Percentiles rank a stretch among this genome's conserved stretches.
Evolutionary conservation across 2,329 filamentous ascomycete genomes (phyloP).

Genomic region (Aspergillus awamori): DNA sequence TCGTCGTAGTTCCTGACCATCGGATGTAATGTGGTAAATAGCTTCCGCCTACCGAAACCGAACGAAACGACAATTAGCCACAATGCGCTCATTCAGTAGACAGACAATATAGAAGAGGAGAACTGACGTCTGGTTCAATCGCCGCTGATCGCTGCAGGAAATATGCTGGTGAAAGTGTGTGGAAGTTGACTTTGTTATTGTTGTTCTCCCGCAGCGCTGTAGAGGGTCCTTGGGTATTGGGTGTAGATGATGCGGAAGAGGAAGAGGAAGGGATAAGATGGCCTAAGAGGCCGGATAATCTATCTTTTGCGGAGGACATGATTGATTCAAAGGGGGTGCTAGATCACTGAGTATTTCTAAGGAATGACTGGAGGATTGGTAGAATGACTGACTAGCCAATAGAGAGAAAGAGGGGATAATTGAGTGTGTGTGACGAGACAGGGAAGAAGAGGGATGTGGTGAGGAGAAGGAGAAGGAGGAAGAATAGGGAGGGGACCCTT

Average conservation of each 20-base stretch:
- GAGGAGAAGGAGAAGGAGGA: no score
- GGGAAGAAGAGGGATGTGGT: neutral
- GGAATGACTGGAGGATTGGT: no score
- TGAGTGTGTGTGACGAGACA: neutral
- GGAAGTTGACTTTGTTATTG: conserved; percentile 38
- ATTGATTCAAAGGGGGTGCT: neutral
- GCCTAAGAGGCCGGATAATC: conserved; percentile 34
- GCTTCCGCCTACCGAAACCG: conserved; percentile 66
- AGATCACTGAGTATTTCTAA: no score
- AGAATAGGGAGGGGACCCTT: no score
- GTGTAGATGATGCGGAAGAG: no score
- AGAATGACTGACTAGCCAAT: no score
- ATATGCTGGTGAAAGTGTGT: conserved; percentile 78
- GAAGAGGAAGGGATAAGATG: conserved; percentile 28
- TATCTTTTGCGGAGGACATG: conserved; percentile 33
- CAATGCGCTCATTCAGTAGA: neutral
- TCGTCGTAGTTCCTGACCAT: conserved; percentile 71
- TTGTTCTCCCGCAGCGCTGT: conserved; percentile 26
- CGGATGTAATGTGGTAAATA: conserved; percentile 81
- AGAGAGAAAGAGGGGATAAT: no score
- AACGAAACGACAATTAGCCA: neutral
- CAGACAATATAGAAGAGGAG: neutral
- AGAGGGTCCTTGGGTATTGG: no score
- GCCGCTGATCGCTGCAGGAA: conserved; percentile 83
- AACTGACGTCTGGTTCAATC: conserved; percentile 75